Base-by-base conservation (phyloP, 352 stramenopile genomes). In the Pythium volutum region DNA sequence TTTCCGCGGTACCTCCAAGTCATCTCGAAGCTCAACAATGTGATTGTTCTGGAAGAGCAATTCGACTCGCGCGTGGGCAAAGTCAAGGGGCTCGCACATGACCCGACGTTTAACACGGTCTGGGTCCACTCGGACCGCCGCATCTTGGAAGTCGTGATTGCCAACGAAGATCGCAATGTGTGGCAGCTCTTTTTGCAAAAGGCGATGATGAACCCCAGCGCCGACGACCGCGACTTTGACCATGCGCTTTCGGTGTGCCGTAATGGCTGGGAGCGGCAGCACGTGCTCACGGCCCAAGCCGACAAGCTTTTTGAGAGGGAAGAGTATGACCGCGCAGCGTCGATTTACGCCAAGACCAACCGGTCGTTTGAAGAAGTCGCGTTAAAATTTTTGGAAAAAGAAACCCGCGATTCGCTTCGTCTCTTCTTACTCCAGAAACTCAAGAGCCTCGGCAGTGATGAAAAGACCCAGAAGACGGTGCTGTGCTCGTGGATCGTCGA, bases 401-500 rank as follows among this genome's bases (percentile, higher is more conserved):
- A 89, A 29, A 89, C 80, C 22, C 84, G 79, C 14, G 78, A 89
- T 33, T 90, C 91, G 8, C 66, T 98, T 27, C 79, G 93, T 16
- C 62, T 91, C 5, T 98, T 97, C 54, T 70, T 98, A 60, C 55
- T 95, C 4, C 78, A 95, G 60, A 97, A 97, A 55, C 78, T 98
- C 20, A 90, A 90, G 64, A 83, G 74, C 22, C 73, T 97, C 49
- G 73, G 73, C 22, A 61, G 58, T 11, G 85, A 93, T 4, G 84
- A 97, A 57, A 97, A 97, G 68, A 97, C 89, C 4, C 91, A 98
- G 70, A 86, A 93, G 55, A 97, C 89, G 4, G 89, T 98, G 47
- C 66, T 98, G 14, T 96, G 87, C 51, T 96, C 91, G 26, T 98
- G 92, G 92, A 90, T 98, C 41, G 89, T 95, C 15, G 93, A 98